These are phyloP conservation scores for Sporothrix variecibatus DNA, from an alignment of 2,329 filamentous ascomycete species.

Conservation along the genomic window DNA sequence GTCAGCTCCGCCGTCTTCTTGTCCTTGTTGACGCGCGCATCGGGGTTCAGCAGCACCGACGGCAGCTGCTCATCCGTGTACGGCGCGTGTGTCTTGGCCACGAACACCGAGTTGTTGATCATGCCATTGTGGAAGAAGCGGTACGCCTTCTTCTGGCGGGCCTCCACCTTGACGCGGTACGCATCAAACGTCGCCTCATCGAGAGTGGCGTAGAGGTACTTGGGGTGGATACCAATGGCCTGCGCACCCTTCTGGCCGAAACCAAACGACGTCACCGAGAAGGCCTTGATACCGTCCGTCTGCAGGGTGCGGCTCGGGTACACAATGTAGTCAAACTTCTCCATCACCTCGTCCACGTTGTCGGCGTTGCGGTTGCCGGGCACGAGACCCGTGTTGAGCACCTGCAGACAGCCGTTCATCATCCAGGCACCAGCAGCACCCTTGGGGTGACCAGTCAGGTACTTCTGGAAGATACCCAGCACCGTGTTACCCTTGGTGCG, in stretches of 20 bases:
- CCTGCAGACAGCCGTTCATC: conserved; percentile 97
- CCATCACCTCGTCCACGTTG: conserved; percentile 94
- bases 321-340: conserved; percentile 96
- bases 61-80: conserved; percentile 87
- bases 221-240: conserved; percentile 93
- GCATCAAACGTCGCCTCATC: conserved; percentile 78
- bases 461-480: conserved; percentile 98
- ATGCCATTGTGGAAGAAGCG: conserved; percentile 97
- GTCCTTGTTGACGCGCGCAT: conserved; percentile 80
- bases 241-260: conserved; percentile 99
- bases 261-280: conserved; percentile 97
- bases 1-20: conserved; percentile 81
- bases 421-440: conserved; percentile 99
- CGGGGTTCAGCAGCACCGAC: conserved; percentile 89
- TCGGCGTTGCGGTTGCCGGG: conserved; percentile 98
- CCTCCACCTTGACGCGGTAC: conserved; percentile 86
- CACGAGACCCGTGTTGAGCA: conserved; percentile 89
- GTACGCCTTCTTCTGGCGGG: conserved; percentile 97
- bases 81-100: conserved; percentile 87
- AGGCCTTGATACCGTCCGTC: conserved; percentile 97
- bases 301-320: conserved; percentile 95
- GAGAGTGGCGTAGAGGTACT: conserved; percentile 92
- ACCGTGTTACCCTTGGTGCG: conserved; percentile 96
- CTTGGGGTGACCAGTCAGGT: conserved; percentile 97
- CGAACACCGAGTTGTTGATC: conserved; percentile 97